A percentile compares a stretch with the other conserved stretches of the same genome.
Conservation (phyloP, 2,329 filamentous ascomycete species). For the Penicillium paneum region DNA sequence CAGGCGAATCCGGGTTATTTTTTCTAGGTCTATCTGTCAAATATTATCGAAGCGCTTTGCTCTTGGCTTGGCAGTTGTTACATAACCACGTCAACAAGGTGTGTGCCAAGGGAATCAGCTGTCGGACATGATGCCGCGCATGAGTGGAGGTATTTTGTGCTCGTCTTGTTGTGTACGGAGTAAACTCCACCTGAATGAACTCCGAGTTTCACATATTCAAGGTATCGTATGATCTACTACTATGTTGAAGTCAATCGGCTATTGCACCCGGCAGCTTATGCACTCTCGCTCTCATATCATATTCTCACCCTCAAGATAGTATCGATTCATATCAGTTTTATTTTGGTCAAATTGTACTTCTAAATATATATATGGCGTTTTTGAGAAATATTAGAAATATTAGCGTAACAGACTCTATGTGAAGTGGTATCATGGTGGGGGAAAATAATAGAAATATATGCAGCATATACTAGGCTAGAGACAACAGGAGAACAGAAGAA, state of each 20-base stretch:
- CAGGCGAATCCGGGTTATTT: background rate
- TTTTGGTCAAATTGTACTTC: background rate
- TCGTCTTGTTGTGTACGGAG: background rate
- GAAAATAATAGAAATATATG: background rate
- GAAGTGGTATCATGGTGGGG: background rate
- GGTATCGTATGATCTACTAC: background rate
- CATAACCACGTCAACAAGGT: background rate
- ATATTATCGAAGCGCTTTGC: slow-evolving; percentile 3
- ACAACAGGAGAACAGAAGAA: background rate
- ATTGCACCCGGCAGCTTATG: background rate
- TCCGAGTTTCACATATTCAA: background rate
- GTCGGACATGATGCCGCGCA: background rate
- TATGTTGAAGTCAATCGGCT: background rate
- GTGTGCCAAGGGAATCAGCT: background rate
- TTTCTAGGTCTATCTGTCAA: background rate
- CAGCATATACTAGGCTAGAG: too few species aligned
- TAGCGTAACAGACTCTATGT: background rate
- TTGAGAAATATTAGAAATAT: too few species aligned
- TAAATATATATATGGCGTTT: background rate
- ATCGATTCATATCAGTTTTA: too few species aligned
- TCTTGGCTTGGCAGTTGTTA: background rate
- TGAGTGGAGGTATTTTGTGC: background rate
- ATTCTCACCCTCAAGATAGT: background rate
- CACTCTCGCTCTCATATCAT: too few species aligned
- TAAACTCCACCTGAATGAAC: background rate